Percentiles rank a stretch among this genome's conserved stretches.
Evolutionary conservation across 1,139 yeast genomes (phyloP).

Genomic region (Blastobotrys illinoisensis): DNA sequence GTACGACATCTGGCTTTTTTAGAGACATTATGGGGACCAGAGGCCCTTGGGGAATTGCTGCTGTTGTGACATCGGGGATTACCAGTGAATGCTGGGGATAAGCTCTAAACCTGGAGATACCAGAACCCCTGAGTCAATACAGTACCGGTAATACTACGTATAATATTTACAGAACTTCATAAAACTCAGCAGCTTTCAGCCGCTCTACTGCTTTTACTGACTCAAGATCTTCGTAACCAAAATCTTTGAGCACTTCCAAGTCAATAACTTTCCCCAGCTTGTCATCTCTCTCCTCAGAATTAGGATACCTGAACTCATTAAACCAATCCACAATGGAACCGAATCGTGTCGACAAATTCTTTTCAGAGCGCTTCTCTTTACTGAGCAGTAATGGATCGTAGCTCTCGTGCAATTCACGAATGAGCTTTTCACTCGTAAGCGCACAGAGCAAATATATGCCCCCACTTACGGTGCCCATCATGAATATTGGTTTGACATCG

Average conservation of each 20-base stretch:
- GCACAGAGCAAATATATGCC: neutral
- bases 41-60: too few species aligned
- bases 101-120: too few species aligned
- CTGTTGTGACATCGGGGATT: too few species aligned
- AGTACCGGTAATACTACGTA: too few species aligned
- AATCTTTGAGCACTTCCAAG: neutral
- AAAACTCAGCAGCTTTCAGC: neutral
- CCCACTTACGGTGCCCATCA: neutral
- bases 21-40: too few species aligned
- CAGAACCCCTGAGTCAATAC: too few species aligned
- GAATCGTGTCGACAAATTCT: neutral
- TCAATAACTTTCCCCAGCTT: neutral
- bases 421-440: neutral
- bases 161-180: neutral
- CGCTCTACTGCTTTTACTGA: neutral
- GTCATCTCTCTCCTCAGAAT: neutral
- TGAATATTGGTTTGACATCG: neutral
- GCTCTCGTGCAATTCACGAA: neutral
- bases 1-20: neutral
- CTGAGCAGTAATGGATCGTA: neutral
- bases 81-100: too few species aligned
- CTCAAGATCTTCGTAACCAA: neutral
- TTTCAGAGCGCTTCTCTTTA: neutral
- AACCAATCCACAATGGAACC: neutral
- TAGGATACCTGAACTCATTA: neutral